A percentile compares a stretch with the other conserved stretches of the same genome.
Conservation (phyloP, 257 asterid genomes). For the Solanum chmielewskii region DNA sequence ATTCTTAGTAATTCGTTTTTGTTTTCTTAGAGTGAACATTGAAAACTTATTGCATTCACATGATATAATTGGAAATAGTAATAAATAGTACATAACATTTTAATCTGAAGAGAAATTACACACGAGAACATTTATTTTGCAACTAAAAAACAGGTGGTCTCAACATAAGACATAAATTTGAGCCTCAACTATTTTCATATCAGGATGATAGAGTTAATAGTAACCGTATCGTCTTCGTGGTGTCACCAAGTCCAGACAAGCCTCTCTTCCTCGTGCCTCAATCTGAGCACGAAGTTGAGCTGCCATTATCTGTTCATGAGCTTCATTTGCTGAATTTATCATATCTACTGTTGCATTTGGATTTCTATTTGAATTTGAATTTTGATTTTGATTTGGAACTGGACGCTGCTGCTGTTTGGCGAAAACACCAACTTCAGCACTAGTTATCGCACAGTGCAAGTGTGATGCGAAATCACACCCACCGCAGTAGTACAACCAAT, state of each 20-base stretch:
- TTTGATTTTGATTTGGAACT: background rate
- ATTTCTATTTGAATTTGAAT: background rate
- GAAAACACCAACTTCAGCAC: background rate
- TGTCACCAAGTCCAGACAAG: background rate
- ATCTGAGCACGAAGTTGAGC: background rate
- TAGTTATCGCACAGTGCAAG: background rate
- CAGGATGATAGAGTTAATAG: background rate
- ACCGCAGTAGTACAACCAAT: conserved; percentile 15
- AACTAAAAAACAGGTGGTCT: background rate
- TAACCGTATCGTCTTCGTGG: background rate
- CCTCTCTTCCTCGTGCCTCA: background rate
- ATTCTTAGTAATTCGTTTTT: background rate
- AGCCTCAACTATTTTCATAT: background rate
- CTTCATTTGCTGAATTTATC: conserved; percentile 1
- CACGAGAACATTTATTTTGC: background rate
- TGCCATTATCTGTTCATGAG: background rate
- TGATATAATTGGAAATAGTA: background rate
- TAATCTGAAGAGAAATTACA: background rate
- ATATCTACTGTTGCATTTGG: background rate
- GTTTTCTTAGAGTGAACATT: background rate
- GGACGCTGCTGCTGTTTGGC: background rate
- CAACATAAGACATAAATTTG: background rate
- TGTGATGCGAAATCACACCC: conserved; percentile 16
- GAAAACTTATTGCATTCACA: background rate
- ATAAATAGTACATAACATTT: background rate